These are phyloP conservation scores for Aspergillus sp. DNA, from an alignment of 2,329 filamentous ascomycete species.

Conservation along the genomic window DNA sequence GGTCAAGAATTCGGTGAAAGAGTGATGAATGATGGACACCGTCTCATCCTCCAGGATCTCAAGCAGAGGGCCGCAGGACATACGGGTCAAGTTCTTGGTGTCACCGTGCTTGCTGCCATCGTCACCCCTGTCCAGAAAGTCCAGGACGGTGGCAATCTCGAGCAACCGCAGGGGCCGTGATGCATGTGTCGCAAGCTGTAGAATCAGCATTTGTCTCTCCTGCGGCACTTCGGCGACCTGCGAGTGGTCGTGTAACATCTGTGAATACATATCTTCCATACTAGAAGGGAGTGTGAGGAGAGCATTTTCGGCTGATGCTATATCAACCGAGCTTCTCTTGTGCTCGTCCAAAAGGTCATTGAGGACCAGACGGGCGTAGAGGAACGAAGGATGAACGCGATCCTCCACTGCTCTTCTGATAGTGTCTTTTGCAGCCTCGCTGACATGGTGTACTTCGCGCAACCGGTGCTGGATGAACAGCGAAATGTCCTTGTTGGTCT, in stretches of 20 bases:
- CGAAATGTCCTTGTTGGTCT: conserved; percentile 5
- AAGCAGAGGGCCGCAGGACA: conserved; percentile 43
- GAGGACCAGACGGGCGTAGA: neutral
- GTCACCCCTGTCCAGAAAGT: conserved; percentile 14
- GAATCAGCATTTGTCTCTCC: conserved; percentile 40
- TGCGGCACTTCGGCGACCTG: conserved; percentile 29
- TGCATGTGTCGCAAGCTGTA: conserved; percentile 47
- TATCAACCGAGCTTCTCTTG: neutral
- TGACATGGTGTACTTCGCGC: neutral
- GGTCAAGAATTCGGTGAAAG: conserved; percentile 49
- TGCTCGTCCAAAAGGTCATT: neutral
- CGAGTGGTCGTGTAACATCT: conserved; percentile 39
- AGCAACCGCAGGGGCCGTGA: conserved; percentile 44
- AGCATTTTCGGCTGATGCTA: conserved; percentile 24
- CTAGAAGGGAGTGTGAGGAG: conserved; percentile 35
- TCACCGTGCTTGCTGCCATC: conserved; percentile 7
- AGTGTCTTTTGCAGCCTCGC: neutral
- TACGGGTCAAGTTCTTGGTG: conserved; percentile 38
- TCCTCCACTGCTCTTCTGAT: neutral
- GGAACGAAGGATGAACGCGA: neutral
- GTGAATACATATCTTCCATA: conserved; percentile 44
- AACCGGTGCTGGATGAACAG: conserved; percentile 20
- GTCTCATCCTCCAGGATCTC: conserved; percentile 49
- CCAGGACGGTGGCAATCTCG: conserved; percentile 38
- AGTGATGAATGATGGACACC: conserved; percentile 49